Evolutionary conservation across 306 rosid species (phyloP), one percentile per base, ranked within the genome.

Genomic region (Lathyrus tuberosus): DNA sequence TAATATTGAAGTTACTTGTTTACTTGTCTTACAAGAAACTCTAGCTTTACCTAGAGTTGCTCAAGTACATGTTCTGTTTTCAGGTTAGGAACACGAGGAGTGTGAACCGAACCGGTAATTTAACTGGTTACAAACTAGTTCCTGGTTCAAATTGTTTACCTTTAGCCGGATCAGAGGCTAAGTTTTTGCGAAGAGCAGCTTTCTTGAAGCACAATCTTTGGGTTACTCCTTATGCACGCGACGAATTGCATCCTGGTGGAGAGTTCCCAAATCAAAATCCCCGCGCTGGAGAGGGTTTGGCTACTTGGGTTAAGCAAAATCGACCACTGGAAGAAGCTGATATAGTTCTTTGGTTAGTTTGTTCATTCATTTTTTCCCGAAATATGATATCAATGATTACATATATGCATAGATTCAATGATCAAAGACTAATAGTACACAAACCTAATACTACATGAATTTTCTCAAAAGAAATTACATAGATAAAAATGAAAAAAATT

Each of bases 251-350:
- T 64, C 96, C 96, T 8, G 90, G 96, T n/a, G 96, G 92, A 68
- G 92, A 89, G 81, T 89, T 89, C 68, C 96, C 92, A 24, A 89
- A 89, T 76, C 96, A 89, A 77, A 89, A 89, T 62, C 92, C 92
- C 1, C 90, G 96, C 24, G 84, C 54, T 40, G 96, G 87, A 67
- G 92, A 89, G 84, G 96, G 96, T 67, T 76, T 89, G 84, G 85
- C 85, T 31, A 87, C 96, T 24, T 89, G 96, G 92, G 96, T 89
- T 48, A 72, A 82, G 74, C 83, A 89, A 74, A 80, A 86, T 76
- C 83, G 96, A 63, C 61, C 88, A 14, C 69, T 89, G 49, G 96
- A 89, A 73, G 92, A 89, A 83, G 96, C 92, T 69, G 90, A 86
- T 62, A 48, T 86, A 70, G 90, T 89, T 81, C 92, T 89, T 30